Conservation (phyloP, 169 alveolate species). For the Amoebophrya sp. region DNA sequence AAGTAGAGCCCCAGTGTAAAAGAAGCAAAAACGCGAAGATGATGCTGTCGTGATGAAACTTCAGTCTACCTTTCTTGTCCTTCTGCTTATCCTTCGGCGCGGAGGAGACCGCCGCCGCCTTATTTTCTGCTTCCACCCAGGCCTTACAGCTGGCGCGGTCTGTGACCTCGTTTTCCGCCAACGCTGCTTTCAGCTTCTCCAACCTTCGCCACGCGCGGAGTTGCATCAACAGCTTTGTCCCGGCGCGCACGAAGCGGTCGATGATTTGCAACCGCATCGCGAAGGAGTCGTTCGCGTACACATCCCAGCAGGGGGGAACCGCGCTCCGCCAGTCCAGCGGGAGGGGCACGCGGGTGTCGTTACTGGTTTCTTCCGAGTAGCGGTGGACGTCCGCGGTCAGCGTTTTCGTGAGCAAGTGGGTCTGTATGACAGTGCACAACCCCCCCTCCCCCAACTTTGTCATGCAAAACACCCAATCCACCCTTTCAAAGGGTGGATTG, state of each 20-base stretch:
- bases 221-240: background rate
- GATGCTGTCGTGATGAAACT: no score
- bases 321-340: background rate
- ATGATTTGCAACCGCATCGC: background rate
- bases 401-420: background rate
- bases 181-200: background rate
- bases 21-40: no score
- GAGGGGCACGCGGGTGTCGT: background rate
- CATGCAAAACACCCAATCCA: no score
- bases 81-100: background rate
- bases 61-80: no score
- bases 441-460: no score
- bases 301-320: background rate
- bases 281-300: conserved; percentile 15
- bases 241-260: conserved; percentile 17
- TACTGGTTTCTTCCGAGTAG: background rate
- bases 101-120: background rate
- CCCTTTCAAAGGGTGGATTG: no score
- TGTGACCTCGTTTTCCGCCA: background rate
- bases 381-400: background rate
- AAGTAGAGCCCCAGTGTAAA: no score
- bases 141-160: background rate
- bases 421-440: no score
- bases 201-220: background rate
- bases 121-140: background rate